Evolutionary conservation across 164 flowering plant species (phyloP).

Genomic region (Piper longum): DNA sequence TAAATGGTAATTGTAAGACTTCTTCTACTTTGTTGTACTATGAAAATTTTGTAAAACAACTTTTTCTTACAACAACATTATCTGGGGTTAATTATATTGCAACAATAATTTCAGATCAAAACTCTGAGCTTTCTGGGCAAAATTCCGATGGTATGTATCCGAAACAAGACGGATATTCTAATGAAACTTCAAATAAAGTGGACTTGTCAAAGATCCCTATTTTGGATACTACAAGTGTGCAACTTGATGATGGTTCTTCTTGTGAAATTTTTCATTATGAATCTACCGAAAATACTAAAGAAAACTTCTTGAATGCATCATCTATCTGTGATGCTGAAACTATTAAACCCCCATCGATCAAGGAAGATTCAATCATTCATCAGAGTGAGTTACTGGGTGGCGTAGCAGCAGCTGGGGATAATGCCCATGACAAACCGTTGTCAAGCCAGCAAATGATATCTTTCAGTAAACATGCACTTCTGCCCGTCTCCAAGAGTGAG

Average conservation of each 20-base stretch:
- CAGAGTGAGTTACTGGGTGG: not conserved
- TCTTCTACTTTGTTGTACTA: not conserved
- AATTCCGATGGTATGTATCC: not conserved
- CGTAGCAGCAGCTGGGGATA: not conserved
- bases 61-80: not conserved
- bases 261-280: not conserved
- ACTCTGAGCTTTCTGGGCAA: not conserved
- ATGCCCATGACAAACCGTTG: not conserved
- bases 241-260: not conserved
- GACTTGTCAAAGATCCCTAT: not conserved
- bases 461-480: not conserved
- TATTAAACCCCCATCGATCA: not conserved
- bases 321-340: not conserved
- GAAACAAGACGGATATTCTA: not conserved
- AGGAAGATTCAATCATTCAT: not conserved
- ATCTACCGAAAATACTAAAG: not conserved
- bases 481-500: not conserved
- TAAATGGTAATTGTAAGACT: not conserved
- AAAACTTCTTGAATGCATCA: not conserved
- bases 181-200: not conserved
- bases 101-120: not conserved
- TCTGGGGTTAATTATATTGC: not conserved
- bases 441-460: not conserved
- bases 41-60: not conserved
- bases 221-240: not conserved